Evolutionary conservation across 2,329 filamentous ascomycete genomes (phyloP).

Genomic region (Didymellaceae sp.): DNA sequence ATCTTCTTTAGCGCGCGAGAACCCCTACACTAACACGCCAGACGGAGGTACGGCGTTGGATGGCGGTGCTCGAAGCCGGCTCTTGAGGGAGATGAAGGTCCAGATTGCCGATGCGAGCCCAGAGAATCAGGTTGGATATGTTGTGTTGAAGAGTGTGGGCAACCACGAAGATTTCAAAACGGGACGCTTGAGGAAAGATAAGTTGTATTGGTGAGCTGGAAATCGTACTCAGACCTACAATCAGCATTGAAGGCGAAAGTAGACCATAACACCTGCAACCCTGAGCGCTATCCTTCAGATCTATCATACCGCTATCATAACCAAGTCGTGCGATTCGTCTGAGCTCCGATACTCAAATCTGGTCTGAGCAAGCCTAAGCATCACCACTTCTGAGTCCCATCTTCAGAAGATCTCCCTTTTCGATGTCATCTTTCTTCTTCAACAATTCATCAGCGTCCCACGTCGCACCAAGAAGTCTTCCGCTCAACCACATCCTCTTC

Average conservation of each 20-base stretch:
- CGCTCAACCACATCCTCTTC: conserved; percentile 41
- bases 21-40: conserved; percentile 23
- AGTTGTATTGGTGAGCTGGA: neutral
- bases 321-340: too few relatives aligned
- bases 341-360: too few relatives aligned
- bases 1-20: conserved; percentile 28
- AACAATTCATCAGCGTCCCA: conserved; percentile 42
- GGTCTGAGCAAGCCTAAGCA: neutral
- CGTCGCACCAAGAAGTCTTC: conserved; percentile 34
- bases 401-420: conserved; percentile 37
- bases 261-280: too few relatives aligned
- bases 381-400: conserved; percentile 29
- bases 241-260: too few relatives aligned
- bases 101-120: conserved; percentile 29
- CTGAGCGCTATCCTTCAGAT: neutral
- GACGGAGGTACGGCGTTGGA: conserved; percentile 21
- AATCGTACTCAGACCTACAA: neutral
- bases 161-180: neutral
- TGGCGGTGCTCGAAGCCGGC: conserved; percentile 26
- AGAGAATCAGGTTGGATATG: conserved; percentile 24
- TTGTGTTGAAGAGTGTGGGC: conserved; percentile 23
- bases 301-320: too few relatives aligned
- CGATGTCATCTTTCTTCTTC: conserved; percentile 29
- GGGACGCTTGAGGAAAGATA: conserved; percentile 1
- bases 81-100: conserved; percentile 27